These are phyloP conservation scores for Aspergillus hancockii DNA, from an alignment of 495 filamentous ascomycete species.

Conservation along the genomic window DNA sequence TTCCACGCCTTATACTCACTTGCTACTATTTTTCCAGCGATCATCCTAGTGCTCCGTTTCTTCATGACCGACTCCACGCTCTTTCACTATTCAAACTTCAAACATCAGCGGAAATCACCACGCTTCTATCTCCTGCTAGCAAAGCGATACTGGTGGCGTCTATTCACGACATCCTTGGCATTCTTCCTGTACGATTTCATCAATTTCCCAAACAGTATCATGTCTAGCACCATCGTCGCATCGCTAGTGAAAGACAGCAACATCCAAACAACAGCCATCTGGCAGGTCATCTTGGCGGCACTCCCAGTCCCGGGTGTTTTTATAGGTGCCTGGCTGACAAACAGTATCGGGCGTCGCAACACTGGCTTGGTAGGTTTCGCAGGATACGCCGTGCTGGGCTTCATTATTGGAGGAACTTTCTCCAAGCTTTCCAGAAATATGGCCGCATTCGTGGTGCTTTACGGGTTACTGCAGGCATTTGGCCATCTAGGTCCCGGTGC, in stretches of 20 bases:
- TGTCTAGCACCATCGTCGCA: conserved; percentile 42
- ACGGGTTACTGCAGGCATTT: conserved; percentile 36
- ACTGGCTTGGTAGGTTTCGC: conserved; percentile 37
- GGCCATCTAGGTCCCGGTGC: conserved; percentile 41
- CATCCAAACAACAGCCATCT: conserved; percentile 35
- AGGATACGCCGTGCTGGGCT: conserved; percentile 36
- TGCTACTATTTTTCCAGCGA: conserved; percentile 31
- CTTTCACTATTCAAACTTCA: conserved; percentile 35
- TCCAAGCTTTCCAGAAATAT: conserved; percentile 30
- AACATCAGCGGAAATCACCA: conserved; percentile 17
- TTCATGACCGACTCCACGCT: conserved; percentile 39
- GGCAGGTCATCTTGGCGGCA: conserved; percentile 39
- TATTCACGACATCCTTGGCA: conserved; percentile 33
- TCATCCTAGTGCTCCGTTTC: conserved; percentile 30
- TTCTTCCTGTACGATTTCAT: conserved; percentile 42
- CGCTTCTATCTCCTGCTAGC: conserved; percentile 29
- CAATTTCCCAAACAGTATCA: conserved; percentile 41
- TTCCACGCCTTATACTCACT: conserved; percentile 38
- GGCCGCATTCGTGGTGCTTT: conserved; percentile 39
- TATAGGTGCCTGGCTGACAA: conserved; percentile 35
- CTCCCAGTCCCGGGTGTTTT: conserved; percentile 39
- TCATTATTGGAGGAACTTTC: conserved; percentile 37
- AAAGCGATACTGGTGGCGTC: conserved; percentile 30
- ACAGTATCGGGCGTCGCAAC: conserved; percentile 33
- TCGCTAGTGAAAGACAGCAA: conserved; percentile 33